A percentile compares a stretch with the other conserved stretches of the same genome.
Conservation (phyloP, 192 early-diverging fungal species). For the Pecoramyces ruminantium region DNA sequence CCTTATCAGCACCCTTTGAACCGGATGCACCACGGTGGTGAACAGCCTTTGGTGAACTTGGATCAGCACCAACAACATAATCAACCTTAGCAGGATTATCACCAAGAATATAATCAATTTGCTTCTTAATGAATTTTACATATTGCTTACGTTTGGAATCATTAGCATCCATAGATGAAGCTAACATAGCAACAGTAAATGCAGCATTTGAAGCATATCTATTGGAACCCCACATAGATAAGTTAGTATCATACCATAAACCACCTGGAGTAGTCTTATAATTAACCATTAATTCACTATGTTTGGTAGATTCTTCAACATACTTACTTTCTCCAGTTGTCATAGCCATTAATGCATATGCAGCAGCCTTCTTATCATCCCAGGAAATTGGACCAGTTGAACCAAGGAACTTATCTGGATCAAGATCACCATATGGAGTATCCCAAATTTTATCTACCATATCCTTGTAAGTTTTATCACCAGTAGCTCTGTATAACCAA, state of each 20-base stretch:
- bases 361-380: slow-evolving; percentile 23
- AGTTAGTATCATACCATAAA: background rate
- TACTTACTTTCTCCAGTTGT: slow-evolving; percentile 16
- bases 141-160: background rate
- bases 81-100: slow-evolving; percentile 30
- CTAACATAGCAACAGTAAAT: background rate
- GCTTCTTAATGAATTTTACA: slow-evolving; percentile 3
- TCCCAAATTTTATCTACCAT: slow-evolving; percentile 16
- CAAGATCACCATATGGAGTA: background rate
- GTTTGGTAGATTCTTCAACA: slow-evolving; percentile 11
- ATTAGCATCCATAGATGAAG: background rate
- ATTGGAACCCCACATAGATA: background rate
- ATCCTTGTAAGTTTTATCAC: slow-evolving; percentile 15
- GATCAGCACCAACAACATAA: slow-evolving; percentile 35
- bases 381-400: slow-evolving; percentile 18
- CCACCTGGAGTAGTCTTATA: background rate
- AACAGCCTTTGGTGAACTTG: slow-evolving; percentile 34
- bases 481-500: slow-evolving; percentile 34
- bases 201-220: background rate
- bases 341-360: slow-evolving; percentile 26
- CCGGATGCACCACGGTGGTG: slow-evolving; percentile 39
- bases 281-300: slow-evolving; percentile 3
- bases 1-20: slow-evolving; percentile 9
- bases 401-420: background rate
- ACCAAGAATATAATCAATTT: slow-evolving; percentile 33